Percentiles rank a stretch among this genome's conserved stretches.
phyloP scores from a whole-genome alignment of 148 eudicot genomes.

The Rhododendron williamsianum region DNA sequence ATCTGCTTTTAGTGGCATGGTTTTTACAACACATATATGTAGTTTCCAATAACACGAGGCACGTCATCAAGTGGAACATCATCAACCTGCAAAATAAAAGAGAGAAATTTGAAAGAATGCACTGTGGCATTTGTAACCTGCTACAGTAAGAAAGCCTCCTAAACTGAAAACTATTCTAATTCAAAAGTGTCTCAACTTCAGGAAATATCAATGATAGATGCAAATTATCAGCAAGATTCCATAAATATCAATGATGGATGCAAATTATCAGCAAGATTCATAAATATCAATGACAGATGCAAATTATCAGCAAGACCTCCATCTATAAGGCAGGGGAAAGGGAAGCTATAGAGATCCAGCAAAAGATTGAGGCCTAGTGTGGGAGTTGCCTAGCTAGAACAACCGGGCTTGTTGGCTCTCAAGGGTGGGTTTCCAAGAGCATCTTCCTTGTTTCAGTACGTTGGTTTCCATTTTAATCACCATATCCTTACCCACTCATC shows the following conservation, averaged over 20 bases:
- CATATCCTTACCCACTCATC: background rate
- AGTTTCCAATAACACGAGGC: constrained; percentile 64
- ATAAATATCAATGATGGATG: no score
- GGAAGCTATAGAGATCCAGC: background rate
- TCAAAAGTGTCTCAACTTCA: background rate
- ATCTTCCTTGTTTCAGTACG: background rate
- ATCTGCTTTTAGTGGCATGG: constrained; percentile 48
- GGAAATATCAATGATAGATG: background rate
- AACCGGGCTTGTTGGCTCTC: background rate
- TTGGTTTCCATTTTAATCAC: background rate
- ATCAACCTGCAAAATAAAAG: constrained; percentile 64
- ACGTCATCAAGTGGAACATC: constrained; percentile 52
- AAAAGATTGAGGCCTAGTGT: background rate
- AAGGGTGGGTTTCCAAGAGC: background rate
- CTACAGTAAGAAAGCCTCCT: background rate
- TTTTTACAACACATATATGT: constrained; percentile 71
- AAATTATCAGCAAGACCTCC: no score
- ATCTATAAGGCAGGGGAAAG: background rate
- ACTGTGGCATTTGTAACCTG: background rate
- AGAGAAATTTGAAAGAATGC: background rate
- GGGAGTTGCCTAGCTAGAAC: background rate
- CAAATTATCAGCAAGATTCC: no score
- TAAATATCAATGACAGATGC: no score
- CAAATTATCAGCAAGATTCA: no score
- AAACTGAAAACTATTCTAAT: background rate